Base-by-base conservation (phyloP, 306 rosid species). In the Echinosophora koreensis region DNA sequence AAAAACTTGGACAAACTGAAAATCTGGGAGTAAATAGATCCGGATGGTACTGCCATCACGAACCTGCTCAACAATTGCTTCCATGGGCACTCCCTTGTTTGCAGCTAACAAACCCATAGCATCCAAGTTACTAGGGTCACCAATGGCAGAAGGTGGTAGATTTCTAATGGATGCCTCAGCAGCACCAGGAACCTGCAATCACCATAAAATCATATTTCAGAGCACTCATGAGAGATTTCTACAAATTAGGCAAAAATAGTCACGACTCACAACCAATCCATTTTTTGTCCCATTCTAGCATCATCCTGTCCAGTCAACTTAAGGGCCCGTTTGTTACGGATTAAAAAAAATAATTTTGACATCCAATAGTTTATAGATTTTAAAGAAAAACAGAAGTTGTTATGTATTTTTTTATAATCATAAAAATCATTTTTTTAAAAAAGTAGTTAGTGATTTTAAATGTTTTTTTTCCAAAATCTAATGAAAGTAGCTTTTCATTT, bases 1-100 rank as follows among this genome's bases (percentile, higher is more conserved):
- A 30, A 92, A 92, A 68, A 96, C 99, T 85, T 96, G 99, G 69
- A 96, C 98, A 81, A 96, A 96, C 87, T 96, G 99, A 88, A 96
- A 96, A 52, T 91, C 97, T 0, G 99, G 98, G 77, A 96, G 99
- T 88, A 96, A 82, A 82, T 96, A 96, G 66, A 91, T 87, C 58
- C 99, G 88, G 47, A 96, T 66, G 37, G 98, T 91, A 79, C 99
- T 96, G 62, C 99, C 99, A 78, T 96, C 99, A 16, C 99, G 98
- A 85, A 96, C 93, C 84, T 92, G 97, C 90, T 96, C 99, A 47
- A 96, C 99, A 86, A 96, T 68, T 62, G 92, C 96, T 82, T 96
- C 86, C 98, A 96, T 87, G 55, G 97, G 90, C 16, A 81, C 86
- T 41, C 99, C 99, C 73, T 88, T 96, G 66, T 91, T 92, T 78